Percentiles rank a stretch among this genome's conserved stretches.
These are phyloP conservation scores for Favolaschia claudopus DNA, from an alignment of 768 basidiomycete species.

Conservation along the genomic window DNA sequence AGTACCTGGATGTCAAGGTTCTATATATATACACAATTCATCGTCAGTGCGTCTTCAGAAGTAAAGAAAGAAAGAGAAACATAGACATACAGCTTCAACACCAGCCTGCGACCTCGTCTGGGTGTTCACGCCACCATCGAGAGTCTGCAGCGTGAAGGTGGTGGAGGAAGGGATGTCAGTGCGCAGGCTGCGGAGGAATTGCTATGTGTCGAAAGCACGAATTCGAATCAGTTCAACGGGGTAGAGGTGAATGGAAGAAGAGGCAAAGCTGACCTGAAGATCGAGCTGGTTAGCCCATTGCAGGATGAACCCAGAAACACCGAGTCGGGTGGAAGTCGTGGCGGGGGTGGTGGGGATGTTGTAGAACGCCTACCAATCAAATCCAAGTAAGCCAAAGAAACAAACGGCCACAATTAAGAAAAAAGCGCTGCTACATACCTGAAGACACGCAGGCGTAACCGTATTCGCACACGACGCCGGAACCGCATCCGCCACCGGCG, in stretches of 20 bases:
- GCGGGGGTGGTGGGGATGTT: too few species aligned
- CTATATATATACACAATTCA: too few species aligned
- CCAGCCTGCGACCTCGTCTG: constrained; percentile 15
- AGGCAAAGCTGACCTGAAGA: constrained; percentile 10
- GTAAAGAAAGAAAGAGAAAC: too few species aligned
- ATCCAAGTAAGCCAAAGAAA: too few species aligned
- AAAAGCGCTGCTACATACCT: constrained; percentile 32
- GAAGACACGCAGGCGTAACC: constrained; percentile 23
- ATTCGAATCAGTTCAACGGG: too few species aligned
- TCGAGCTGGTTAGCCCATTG: too few species aligned
- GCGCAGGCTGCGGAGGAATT: constrained; percentile 17
- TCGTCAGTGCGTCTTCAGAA: too few species aligned
- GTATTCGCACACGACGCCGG: constrained; percentile 6
- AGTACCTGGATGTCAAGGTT: constrained; percentile 48
- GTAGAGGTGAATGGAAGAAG: background rate
- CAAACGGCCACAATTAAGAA: constrained; percentile 38
- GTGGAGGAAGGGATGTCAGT: constrained; percentile 23
- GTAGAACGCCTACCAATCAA: too few species aligned
- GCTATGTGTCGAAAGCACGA: background rate
- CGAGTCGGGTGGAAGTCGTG: too few species aligned
- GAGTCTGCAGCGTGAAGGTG: constrained; percentile 19
- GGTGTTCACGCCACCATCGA: constrained; percentile 24
- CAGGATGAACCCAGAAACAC: too few species aligned
- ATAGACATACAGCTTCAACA: too few species aligned
- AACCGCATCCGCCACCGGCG: constrained; percentile 9